Evolutionary conservation across 495 filamentous ascomycete species (phyloP), one percentile per base, ranked within the genome.

Genomic region (Hypoxylon lenormandii): DNA sequence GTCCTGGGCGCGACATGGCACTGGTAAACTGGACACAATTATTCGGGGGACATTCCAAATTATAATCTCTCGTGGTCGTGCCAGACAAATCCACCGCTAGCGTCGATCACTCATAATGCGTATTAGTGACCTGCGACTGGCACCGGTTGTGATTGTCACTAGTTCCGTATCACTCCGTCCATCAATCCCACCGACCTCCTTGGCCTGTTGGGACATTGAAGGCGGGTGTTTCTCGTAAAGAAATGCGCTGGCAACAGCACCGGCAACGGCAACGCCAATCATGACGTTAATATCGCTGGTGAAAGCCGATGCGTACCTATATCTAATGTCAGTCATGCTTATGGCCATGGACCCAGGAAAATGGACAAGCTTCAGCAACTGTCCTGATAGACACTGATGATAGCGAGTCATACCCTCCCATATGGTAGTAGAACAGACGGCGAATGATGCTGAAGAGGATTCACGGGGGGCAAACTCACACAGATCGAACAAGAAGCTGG

Each of bases 251-350:
- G 72, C 58, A 47, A 78, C 23, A 36, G 79, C 46, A 6, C 75
- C 75, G 11, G 67, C 56, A 7, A 28, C 66, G 0, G 75, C 75
- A 16, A 80, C 55, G 2, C 65, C 70, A 13, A 74, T 75, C 66
- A 76, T 62, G 37, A 77, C 38, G 33, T 70, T 74, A 46, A 75
- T 70, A 22, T 77, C 75, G 23, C 69, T 54, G 10, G 72, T 70
- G 46, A 77, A 78, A 11, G 74, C 74, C 13, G 53, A 66, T 13
- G 74, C 74, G 47, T 78, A 75, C 18, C 66, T 73, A 23, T 12
- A 21, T 36, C 13, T 10, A 45, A 26, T 23, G 21, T 67, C 21
- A 67, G 56, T 8, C 18, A 22, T 8, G 11, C 10, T 22, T 13
- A 6, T 18, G 36, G 5, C 19, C 10, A 12, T 13, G 22, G 13